Base-by-base conservation (phyloP, 768 basidiomycete species). In the Tulasnella calospora region DNA sequence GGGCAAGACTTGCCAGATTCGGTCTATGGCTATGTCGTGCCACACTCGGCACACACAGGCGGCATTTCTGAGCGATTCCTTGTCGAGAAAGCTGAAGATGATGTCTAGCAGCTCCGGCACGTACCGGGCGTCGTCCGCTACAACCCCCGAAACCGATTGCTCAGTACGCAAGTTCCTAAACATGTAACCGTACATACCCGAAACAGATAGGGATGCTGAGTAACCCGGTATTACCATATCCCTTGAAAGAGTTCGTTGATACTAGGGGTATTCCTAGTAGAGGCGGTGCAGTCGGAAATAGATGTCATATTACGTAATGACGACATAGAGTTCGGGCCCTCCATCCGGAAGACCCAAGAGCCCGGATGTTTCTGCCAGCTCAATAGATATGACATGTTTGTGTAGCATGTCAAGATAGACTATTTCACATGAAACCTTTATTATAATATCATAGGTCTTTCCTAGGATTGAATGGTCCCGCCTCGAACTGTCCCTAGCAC, bases 1-100 rank as follows among this genome's bases (percentile, higher is more conserved):
- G 2, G 12, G 71, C 38, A 72, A 27, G 36, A 15, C 44, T 46
- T 21, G 36, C 71, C 71, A 72, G 36, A 72, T 46, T 17, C 21
- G 44, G 71, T 72, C 71, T 40, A 40, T 21, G 6, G 71, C 71
- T 72, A 72, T 72, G 0, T 72, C 71, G 44, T 46, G n/a, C 71
- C 71, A 72, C 38, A 41, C 38, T n/a, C 71, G 71, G 38, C 71
- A 72, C 12, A 72, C 71, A 17, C 36, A 36, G 7, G 71, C 71
- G 3, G 71, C 38, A 41, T 46, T 72, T 38, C 35, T 27, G 61
- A 46, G 38, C 8, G 36, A 40, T 27, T 30, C 21, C 38, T n/a
- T 35, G 33, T 67, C 61, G 33, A 67, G 61, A 67, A 67, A 35
- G n/a, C n/a, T 23, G 21, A 72, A 72, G 36, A 72, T 72, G 71